Evolutionary conservation across 768 basidiomycete genomes (phyloP), one percentile per base, ranked within the genome.

Genomic region (Leccinum longicurvipes): DNA sequence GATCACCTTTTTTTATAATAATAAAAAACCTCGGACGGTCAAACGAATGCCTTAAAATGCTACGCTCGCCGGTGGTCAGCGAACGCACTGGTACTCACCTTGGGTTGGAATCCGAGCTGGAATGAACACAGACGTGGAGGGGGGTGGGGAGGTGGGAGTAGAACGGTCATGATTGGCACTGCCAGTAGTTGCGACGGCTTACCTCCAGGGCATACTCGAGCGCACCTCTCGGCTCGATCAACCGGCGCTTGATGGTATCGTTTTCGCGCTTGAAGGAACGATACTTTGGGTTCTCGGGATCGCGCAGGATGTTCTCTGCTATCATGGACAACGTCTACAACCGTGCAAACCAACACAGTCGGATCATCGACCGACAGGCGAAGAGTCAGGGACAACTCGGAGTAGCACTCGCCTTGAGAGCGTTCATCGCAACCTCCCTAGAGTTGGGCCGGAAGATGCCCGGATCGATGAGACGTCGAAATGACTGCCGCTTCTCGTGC

Each of bases 151-250:
- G 11, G 19, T 19, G 19, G 17, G n/a, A 36, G 10, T 32, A 10
- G 14, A 29, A 23, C 19, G 42, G 15, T 45, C 4, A 46, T 8
- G 45, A 46, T 17, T 14, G 24, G 14, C 15, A 11, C 6, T 17
- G 9, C 2, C 12, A 46, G 8, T 8, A 5, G 17, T 17, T 4
- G 17, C 24, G 8, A n/a, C 7, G 3, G n/a, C 87, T 71, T 28
- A 89, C 91, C 64, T 82, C 88, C 41, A 89, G 77, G 1, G 87
- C 89, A 73, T 88, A 93, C 67, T 93, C 91, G 36, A 93, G 72
- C 0, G 87, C 78, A 3, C 91, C 71, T 74, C 86, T 82, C 14
- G 83, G 83, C 39, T 90, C 80, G 15, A 93, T 78, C 28, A 93
- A 67, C 57, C 82, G 73, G 15, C 79, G 76, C 73, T 88, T 80